phyloP scores from a whole-genome alignment of 768 basidiomycete species.

The Boletus vermiculosoides region DNA sequence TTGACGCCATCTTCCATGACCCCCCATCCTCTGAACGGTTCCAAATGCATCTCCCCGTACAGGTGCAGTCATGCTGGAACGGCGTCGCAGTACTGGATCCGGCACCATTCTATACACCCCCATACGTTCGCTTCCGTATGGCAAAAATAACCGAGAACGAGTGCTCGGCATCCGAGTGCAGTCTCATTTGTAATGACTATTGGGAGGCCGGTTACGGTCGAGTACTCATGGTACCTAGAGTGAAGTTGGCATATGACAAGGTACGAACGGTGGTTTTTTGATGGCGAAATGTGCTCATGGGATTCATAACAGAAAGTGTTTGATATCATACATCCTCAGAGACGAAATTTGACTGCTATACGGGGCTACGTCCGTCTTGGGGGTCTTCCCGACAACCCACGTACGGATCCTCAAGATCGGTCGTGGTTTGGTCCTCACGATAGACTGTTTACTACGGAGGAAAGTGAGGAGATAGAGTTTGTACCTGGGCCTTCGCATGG shows the following conservation, averaged over 20 bases:
- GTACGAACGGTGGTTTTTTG: slow-evolving; percentile 48
- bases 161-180: slow-evolving; percentile 94
- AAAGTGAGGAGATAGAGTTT: slow-evolving; percentile 76
- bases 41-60: slow-evolving; percentile 89
- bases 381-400: slow-evolving; percentile 94
- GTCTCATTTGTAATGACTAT: slow-evolving; percentile 97
- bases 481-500: slow-evolving; percentile 81
- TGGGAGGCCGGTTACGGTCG: slow-evolving; percentile 95
- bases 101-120: slow-evolving; percentile 89
- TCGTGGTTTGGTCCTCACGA: slow-evolving; percentile 98
- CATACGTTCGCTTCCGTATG: slow-evolving; percentile 95
- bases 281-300: too few species aligned
- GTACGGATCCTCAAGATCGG: slow-evolving; percentile 96
- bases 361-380: slow-evolving; percentile 92
- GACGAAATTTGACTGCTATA: slow-evolving; percentile 94
- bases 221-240: slow-evolving; percentile 96
- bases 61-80: slow-evolving; percentile 99
- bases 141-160: slow-evolving; percentile 84
- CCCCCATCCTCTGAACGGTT: slow-evolving; percentile 72
- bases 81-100: slow-evolving; percentile 95
- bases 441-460: slow-evolving; percentile 86
- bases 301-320: slow-evolving; percentile 74
- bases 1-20: slow-evolving; percentile 92
- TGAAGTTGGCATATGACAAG: slow-evolving; percentile 93
- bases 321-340: slow-evolving; percentile 88